Base-by-base conservation (phyloP, 768 basidiomycete genomes). In the Suillus luteus region DNA sequence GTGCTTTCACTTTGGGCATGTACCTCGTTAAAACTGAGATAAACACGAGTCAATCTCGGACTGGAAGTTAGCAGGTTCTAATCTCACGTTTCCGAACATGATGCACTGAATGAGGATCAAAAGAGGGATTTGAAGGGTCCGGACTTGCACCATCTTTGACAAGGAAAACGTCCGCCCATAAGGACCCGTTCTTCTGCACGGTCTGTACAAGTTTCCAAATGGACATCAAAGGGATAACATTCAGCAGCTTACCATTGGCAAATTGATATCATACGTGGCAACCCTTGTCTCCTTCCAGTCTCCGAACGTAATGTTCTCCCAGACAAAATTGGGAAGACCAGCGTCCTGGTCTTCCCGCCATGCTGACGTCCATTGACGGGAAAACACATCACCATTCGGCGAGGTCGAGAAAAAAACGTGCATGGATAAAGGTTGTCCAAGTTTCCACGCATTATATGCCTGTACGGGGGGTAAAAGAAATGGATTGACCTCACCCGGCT, bases 11-110 rank as follows among this genome's bases (percentile, higher is more conserved):
- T 69, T 86, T 90, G 7, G 90, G 84, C 38, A 91, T 69, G 74
- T 95, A 96, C n/a, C 92, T 87, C 2, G 93, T 96, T 66, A 99
- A 78, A 35, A 90, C 96, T 97, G 62, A 8, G 24, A 54, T 97
- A 61, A 22, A 52, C 33, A 55, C 37, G 43, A 48, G 33, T 62
- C 9, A 41, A 7, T 22, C 62, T 67, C 44, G 41, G 62, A 65
- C 61, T 46, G 11, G 40, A 65, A 22, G 24, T 41, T 3, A 5
- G 46, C 41, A 57, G 41, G 15, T 31, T 52, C 27, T 31, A 43
- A 31, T 79, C 89, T 41, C 67, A 94, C 93, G 78, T 77, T 93
- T 93, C 60, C 91, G 83, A 63, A 88, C 75, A 71, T 92, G 87
- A 66, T 92, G 87, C 6, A 95, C 82, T 59, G 85, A 79, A 12